These are phyloP conservation scores for Graphilbum sp. DNA, from an alignment of 2,329 filamentous ascomycete genomes.

Conservation along the genomic window DNA sequence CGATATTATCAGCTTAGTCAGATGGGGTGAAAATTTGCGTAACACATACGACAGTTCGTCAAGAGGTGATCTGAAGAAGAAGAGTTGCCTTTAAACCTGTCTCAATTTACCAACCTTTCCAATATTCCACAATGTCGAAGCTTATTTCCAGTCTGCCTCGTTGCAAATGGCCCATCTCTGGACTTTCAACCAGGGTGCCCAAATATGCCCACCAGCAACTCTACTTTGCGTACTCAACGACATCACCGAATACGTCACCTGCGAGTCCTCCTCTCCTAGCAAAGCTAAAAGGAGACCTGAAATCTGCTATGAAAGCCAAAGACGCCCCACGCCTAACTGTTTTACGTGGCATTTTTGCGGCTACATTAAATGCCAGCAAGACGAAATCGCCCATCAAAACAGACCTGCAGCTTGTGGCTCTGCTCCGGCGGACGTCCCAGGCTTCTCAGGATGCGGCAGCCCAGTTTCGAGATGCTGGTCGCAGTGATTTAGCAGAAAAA, in stretches of 20 bases:
- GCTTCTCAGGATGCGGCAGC: slow-evolving; percentile 39
- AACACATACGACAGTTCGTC: too few species aligned
- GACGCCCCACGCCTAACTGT: slow-evolving; percentile 49
- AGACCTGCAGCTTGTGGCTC: slow-evolving; percentile 50
- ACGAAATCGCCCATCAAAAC: slow-evolving; percentile 51
- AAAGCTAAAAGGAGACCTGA: slow-evolving; percentile 44
- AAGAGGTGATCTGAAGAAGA: too few species aligned
- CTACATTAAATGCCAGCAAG: slow-evolving; percentile 62
- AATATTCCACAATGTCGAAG: too few species aligned
- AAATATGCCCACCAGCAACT: background rate
- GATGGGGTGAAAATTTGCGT: too few species aligned
- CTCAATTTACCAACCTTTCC: too few species aligned
- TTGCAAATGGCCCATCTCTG: too few species aligned
- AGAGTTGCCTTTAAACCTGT: too few species aligned
- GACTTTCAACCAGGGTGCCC: too few species aligned
- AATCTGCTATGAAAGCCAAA: slow-evolving; percentile 49
- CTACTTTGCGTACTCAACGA: background rate
- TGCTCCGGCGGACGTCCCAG: slow-evolving; percentile 49
- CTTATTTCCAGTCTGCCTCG: too few species aligned
- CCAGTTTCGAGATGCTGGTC: slow-evolving; percentile 47
- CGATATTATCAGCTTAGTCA: too few species aligned
- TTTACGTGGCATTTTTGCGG: slow-evolving; percentile 50
- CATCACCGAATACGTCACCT: background rate
- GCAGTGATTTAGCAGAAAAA: slow-evolving; percentile 54
- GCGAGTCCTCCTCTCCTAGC: slow-evolving; percentile 29